These are phyloP conservation scores for Cercospora sesami DNA, from an alignment of 2,329 filamentous ascomycete species.

Conservation along the genomic window DNA sequence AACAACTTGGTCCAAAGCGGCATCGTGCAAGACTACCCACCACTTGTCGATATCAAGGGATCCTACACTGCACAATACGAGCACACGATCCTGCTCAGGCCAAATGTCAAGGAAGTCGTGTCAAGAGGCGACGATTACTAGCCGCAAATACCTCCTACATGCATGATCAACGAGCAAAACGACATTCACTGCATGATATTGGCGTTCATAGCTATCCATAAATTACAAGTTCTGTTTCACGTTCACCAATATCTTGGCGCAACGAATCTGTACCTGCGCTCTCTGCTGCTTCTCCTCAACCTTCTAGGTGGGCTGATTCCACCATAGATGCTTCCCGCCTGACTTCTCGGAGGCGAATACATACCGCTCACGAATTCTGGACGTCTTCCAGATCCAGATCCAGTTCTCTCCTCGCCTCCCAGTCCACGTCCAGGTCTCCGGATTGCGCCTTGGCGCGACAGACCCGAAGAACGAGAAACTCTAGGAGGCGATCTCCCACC, in stretches of 20 bases:
- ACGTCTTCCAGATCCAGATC: neutral
- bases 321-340: neutral
- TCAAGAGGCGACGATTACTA: conserved; percentile 44
- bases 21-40: conserved; percentile 58
- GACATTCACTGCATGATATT: neutral
- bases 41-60: conserved; percentile 58
- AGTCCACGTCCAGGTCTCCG: neutral
- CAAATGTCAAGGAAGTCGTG: conserved; percentile 46
- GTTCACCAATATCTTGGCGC: neutral
- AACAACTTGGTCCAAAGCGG: conserved; percentile 59
- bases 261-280: neutral
- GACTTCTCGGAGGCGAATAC: neutral
- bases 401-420: neutral
- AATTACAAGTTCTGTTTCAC: neutral
- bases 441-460: neutral
- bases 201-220: neutral
- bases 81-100: conserved; percentile 50
- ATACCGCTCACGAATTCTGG: neutral
- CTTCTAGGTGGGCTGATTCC: neutral
- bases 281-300: neutral
- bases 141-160: neutral
- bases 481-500: neutral
- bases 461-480: neutral
- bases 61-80: conserved; percentile 67
- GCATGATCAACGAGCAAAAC: neutral